Evolutionary conservation across 2,329 filamentous ascomycete genomes (phyloP).

Genomic region (Pseudogymnoascus sp.): DNA sequence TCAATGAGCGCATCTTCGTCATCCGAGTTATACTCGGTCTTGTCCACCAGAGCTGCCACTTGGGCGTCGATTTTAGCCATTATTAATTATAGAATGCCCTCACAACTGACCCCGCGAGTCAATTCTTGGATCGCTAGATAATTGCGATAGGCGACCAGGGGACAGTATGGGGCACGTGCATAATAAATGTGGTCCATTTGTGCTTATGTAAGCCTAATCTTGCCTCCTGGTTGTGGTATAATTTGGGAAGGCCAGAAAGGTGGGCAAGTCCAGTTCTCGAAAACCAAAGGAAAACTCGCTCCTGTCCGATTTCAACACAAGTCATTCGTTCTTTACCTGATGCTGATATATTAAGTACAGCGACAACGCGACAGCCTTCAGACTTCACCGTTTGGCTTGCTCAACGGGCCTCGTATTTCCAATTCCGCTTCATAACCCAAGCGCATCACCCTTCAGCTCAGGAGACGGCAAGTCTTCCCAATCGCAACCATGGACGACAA

Average conservation of each 20-base stretch:
- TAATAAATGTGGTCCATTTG: neutral
- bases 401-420: slow-evolving; percentile 4
- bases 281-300: slow-evolving; percentile 5
- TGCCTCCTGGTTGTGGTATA: slow-evolving; percentile 7
- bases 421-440: neutral
- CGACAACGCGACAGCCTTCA: neutral
- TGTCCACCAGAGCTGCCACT: slow-evolving; percentile 41
- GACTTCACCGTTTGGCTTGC: slow-evolving; percentile 6
- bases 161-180: neutral
- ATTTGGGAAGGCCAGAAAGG: slow-evolving; percentile 8
- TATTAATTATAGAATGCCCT: slow-evolving; percentile 10
- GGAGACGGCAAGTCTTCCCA: slow-evolving; percentile 1
- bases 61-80: slow-evolving; percentile 41
- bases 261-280: slow-evolving; percentile 3
- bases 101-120: neutral
- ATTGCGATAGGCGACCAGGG: slow-evolving; percentile 6
- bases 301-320: neutral
- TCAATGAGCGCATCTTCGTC: slow-evolving; percentile 52
- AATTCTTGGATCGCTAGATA: slow-evolving; percentile 5
- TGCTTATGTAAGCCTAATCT: slow-evolving; percentile 7
- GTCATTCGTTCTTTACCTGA: neutral
- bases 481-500: slow-evolving; percentile 65
- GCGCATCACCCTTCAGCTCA: neutral
- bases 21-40: slow-evolving; percentile 30
- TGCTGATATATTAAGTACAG: neutral